Evolutionary conservation across 148 eudicot species (phyloP).

Genomic region (Chenopodium berlandieri): DNA sequence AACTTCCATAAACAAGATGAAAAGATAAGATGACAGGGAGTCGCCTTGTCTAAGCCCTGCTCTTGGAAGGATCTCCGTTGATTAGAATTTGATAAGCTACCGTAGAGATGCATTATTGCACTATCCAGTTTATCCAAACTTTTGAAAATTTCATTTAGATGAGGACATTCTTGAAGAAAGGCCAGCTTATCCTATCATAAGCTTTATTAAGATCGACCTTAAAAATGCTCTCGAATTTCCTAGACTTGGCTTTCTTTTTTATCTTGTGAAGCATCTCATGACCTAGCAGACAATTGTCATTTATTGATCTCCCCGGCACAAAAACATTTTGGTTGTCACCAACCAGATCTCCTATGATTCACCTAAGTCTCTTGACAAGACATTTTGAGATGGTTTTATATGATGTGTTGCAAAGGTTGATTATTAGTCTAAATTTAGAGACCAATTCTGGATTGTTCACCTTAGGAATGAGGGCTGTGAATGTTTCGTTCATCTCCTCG

Average conservation of each 20-base stretch:
- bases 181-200: neutral
- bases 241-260: too few relatives aligned
- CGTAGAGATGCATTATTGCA: neutral
- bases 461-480: too few relatives aligned
- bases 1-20: too few relatives aligned
- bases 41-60: neutral
- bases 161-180: neutral
- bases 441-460: too few relatives aligned
- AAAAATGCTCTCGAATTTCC: neutral
- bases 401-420: neutral
- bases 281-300: neutral
- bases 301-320: neutral
- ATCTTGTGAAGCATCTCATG: neutral
- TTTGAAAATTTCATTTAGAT: neutral
- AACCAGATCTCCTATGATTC: too few relatives aligned
- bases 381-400: neutral
- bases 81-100: neutral
- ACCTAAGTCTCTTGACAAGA: neutral
- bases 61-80: neutral
- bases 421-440: neutral
- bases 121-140: too few relatives aligned
- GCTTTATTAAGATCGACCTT: neutral
- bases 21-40: neutral
- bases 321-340: neutral
- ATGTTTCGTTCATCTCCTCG: too few relatives aligned